Evolutionary conservation across 140 eudicot species (phyloP).

Genomic region (Anethum foeniculum): DNA sequence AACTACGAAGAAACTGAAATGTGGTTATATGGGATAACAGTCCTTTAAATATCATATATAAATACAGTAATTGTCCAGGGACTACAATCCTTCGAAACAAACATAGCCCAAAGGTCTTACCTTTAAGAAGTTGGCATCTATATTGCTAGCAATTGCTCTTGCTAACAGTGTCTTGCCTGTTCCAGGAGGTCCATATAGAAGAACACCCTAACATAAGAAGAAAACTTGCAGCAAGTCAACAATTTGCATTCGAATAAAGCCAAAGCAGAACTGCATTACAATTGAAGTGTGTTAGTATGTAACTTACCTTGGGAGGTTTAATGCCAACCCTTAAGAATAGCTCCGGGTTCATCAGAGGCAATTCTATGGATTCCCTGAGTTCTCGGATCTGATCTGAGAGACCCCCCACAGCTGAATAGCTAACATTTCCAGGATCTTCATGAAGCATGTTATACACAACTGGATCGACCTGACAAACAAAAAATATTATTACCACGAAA

Average conservation of each 20-base stretch:
- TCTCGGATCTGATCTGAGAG: slow-evolving; percentile 93
- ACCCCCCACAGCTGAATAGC: slow-evolving; percentile 97
- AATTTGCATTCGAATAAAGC: background rate
- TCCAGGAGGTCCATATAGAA: slow-evolving; percentile 98
- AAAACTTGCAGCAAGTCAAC: background rate
- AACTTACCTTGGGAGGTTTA: slow-evolving; percentile 90
- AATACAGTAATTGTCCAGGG: no score
- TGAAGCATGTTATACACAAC: slow-evolving; percentile 96
- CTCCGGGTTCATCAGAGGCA: slow-evolving; percentile 97
- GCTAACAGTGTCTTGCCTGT: slow-evolving; percentile 95
- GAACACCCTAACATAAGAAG: slow-evolving; percentile 66
- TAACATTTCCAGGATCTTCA: slow-evolving; percentile 94
- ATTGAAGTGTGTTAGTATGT: background rate
- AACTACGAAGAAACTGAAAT: no score
- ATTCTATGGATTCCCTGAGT: slow-evolving; percentile 88
- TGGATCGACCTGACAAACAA: slow-evolving; percentile 70
- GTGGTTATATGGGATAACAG: no score
- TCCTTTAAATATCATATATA: no score
- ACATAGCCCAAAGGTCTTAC: slow-evolving; percentile 16
- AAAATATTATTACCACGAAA: background rate
- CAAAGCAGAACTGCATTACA: slow-evolving; percentile 1
- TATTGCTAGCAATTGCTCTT: slow-evolving; percentile 96
- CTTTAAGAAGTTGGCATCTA: slow-evolving; percentile 88
- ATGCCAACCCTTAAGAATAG: slow-evolving; percentile 92
- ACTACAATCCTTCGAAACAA: no score